phyloP scores from a whole-genome alignment of 495 filamentous ascomycete genomes.

The Podospora conica region DNA sequence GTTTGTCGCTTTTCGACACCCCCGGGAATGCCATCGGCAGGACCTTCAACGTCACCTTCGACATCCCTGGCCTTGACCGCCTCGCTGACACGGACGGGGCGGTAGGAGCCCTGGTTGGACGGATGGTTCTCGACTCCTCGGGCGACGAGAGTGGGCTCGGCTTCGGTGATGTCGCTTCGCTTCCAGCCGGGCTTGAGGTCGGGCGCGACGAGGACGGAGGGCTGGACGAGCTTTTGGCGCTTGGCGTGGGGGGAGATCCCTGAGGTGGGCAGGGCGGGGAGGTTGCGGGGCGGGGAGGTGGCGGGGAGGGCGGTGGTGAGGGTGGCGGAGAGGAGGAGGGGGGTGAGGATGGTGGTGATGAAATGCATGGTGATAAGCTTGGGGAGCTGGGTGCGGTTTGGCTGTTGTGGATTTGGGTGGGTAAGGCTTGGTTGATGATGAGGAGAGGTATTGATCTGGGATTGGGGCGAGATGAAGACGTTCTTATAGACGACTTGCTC shows the following conservation, averaged over 20 bases:
- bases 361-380: not conserved
- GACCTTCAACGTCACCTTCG: not conserved
- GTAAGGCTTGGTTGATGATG: not conserved
- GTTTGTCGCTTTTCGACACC: not conserved
- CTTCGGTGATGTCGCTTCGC: not conserved
- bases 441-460: not conserved
- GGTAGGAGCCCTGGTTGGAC: not conserved
- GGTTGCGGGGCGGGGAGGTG: not conserved
- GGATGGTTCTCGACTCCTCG: not conserved
- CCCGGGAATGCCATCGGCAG: no score
- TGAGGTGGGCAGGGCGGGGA: not conserved
- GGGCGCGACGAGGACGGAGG: no score
- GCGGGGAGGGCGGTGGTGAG: not conserved
- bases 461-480: not conserved
- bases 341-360: not conserved
- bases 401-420: not conserved
- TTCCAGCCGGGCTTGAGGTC: not conserved
- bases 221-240: not conserved
- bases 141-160: not conserved
- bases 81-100: not conserved
- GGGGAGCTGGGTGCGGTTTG: not conserved
- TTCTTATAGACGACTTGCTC: not conserved
- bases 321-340: not conserved
- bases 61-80: not conserved
- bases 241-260: not conserved